These are phyloP conservation scores for Fusarium staphyleae DNA, from an alignment of 2,329 filamentous ascomycete species.

Conservation along the genomic window DNA sequence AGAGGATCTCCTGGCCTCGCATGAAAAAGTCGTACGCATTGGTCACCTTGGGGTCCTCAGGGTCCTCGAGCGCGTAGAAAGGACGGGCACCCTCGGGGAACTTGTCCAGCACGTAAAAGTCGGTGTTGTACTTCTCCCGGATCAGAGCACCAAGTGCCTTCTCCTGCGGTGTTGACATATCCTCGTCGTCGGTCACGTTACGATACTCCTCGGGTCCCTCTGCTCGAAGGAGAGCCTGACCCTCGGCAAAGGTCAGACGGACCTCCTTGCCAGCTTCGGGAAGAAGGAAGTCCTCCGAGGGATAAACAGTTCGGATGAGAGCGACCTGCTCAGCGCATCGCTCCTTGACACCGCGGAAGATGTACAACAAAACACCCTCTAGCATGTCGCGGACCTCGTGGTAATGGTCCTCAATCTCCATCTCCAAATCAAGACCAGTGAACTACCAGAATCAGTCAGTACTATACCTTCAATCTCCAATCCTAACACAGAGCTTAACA, in stretches of 20 bases:
- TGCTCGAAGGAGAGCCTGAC: constrained; percentile 76
- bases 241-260: constrained; percentile 79
- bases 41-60: constrained; percentile 69
- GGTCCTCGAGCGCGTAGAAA: constrained; percentile 86
- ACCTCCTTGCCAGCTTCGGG: constrained; percentile 78
- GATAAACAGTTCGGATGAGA: constrained; percentile 74
- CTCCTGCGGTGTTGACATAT: constrained; percentile 82
- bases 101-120: constrained; percentile 97
- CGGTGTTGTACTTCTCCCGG: constrained; percentile 86
- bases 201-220: constrained; percentile 72
- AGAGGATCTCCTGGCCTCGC: constrained; percentile 90
- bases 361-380: constrained; percentile 77
- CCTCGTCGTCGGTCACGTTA: constrained; percentile 77
- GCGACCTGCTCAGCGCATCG: constrained; percentile 76
- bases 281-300: constrained; percentile 79
- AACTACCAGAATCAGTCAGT: constrained; percentile 57
- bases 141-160: constrained; percentile 89
- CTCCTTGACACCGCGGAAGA: constrained; percentile 76
- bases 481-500: neutral
- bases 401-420: constrained; percentile 82
- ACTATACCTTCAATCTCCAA: neutral
- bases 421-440: constrained; percentile 87
- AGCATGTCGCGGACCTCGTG: constrained; percentile 76
- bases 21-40: constrained; percentile 86
- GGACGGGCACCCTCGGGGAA: constrained; percentile 89